Evolutionary conservation across 805 yeast species (phyloP), one percentile per base, ranked within the genome.

Genomic region (Saturnispora zaruensis): DNA sequence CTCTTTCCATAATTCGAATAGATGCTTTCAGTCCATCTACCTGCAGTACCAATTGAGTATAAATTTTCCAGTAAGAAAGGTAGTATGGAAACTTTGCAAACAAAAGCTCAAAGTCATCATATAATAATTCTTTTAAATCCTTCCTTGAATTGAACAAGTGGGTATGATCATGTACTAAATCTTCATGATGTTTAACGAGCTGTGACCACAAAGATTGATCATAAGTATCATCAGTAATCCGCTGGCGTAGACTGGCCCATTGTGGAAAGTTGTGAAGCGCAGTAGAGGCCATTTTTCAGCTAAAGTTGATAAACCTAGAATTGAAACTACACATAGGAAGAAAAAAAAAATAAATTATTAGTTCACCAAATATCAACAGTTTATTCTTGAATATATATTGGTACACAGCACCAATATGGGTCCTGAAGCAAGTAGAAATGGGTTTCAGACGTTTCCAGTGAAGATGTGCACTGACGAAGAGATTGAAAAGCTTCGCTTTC

Each of bases 21-120:
- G 86, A 79, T 1, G 70, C 69, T 2, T 72, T 69, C 2, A 75
- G 59, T 0, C 88, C 89, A 54, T 72, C 71, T 37, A 81, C 51
- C 53, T 81, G 79, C 53, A 75, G 79, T 50, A 74, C 77, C 2
- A 83, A 59, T 0, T 80, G 70, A 51, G 75, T 75, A 59, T 72
- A 82, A 49, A 73, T 71, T 59, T 78, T 79, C 93, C 93, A 85
- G 57, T 77, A 76, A 7, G 71, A 75, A n/a, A 72, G 67, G 18
- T 80, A 65, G 48, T 76, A 70, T 0, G 93, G 93, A 55, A 74
- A 84, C 47, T 75, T 65, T 0, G 64, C 51, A n/a, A 85, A 60
- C 2, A 82, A 59, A 25, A 66, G 67, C 18, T 66, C 65, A 48
- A 75, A 71, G 18, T 74, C 70, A 1, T 49, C 43, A 20, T 50